Base-by-base conservation (phyloP, 2,329 filamentous ascomycete genomes). In the Phialophora macrospora region DNA sequence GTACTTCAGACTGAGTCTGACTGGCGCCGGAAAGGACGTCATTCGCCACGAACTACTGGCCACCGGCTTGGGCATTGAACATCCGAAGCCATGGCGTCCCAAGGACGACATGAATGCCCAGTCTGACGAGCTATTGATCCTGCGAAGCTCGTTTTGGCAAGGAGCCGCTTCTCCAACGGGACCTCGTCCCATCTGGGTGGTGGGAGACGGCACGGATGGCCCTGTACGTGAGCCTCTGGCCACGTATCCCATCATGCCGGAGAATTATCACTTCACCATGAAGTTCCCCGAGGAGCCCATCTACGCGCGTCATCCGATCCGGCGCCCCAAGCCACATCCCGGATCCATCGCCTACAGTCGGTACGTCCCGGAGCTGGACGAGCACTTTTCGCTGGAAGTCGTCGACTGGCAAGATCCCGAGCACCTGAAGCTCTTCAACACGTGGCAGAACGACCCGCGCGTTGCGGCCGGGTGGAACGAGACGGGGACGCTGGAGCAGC, bases 381-480 rank as follows among this genome's bases (percentile, higher is more conserved):
- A 93, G 80, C 89, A 86, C 69, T 93, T 93, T 76, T 91, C 88
- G 65, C 89, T 93, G 81, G 82, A 90, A 24, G 87, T 86, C 8
- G 82, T 94, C 1, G 88, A 93, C 75, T 90, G 85, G 77, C 74
- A 82, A 41, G 81, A 91, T 72, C 74, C 80, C 0, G 82, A 86
- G 72, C 90, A 94, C 77, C 78, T 93, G 60, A 78, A 81, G n/a
- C 81, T 92, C 4, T 93, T 94, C 81, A 88, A 93, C 77, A 83
- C 82, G 63, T 94, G 91, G 91, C 90, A 93, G 78, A 94, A 94
- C 74, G 90, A 93, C 74, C 90, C 90, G 60, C 89, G 91, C 57
- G 91, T 94, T 34, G 90, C 90, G 4, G 85, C 89, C 73, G 90
- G 90, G 3, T 93, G 91, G 91, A 91, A 92, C 74, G 87, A 91